Evolutionary conservation across 768 basidiomycete species (phyloP).

Genomic region (Mycena alexandri): DNA sequence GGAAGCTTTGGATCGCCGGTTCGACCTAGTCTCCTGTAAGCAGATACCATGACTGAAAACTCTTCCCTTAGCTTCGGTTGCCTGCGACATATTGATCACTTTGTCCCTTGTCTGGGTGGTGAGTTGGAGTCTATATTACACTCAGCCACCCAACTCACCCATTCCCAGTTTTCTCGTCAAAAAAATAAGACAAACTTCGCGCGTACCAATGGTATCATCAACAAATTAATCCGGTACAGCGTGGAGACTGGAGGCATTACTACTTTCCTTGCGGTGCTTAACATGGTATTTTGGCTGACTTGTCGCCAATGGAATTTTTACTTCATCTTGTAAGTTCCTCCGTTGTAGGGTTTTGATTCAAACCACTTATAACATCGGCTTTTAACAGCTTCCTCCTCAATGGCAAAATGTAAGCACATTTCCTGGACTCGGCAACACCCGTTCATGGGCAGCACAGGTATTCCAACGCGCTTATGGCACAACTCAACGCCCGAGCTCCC

Average conservation of each 20-base stretch:
- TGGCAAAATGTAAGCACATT: slow-evolving; percentile 21
- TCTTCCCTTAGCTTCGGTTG: neutral
- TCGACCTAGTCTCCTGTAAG: neutral
- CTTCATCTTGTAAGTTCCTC: slow-evolving; percentile 34
- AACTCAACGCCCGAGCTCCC: slow-evolving; percentile 16
- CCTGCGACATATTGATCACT: slow-evolving; percentile 40
- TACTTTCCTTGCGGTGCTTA: slow-evolving; percentile 20
- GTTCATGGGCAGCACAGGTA: no score
- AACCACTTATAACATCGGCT: neutral
- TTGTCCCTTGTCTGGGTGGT: slow-evolving; percentile 39
- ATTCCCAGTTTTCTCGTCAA: slow-evolving; percentile 33
- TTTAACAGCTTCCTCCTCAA: slow-evolving; percentile 32
- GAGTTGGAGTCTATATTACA: neutral
- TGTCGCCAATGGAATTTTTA: slow-evolving; percentile 33
- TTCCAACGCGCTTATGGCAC: no score
- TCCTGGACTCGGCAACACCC: no score
- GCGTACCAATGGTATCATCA: slow-evolving; percentile 44
- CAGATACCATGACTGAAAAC: no score
- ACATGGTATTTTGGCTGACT: slow-evolving; percentile 25
- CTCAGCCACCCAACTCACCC: neutral
- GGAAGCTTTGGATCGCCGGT: slow-evolving; percentile 30
- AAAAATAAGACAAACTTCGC: neutral
- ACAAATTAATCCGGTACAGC: slow-evolving; percentile 31
- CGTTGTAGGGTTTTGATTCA: neutral
- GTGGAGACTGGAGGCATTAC: slow-evolving; percentile 35